Percentiles rank a stretch among this genome's conserved stretches.
Conservation (phyloP, 352 stramenopile genomes). For the Pythium scleroteichum region DNA sequence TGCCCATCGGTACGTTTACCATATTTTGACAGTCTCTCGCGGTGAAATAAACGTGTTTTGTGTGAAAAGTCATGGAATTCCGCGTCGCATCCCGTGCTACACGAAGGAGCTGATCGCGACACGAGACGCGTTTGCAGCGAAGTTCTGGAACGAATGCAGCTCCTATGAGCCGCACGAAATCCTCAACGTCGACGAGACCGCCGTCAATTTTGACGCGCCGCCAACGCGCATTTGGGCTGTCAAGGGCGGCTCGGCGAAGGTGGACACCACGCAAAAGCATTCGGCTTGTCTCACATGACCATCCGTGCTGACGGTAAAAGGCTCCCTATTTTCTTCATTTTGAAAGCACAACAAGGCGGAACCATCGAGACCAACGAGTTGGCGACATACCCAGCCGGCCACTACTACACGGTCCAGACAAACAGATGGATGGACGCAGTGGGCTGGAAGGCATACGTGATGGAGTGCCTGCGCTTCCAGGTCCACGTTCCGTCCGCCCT, state of each 20-base stretch:
- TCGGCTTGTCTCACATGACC: slow-evolving; percentile 21
- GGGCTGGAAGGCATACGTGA: slow-evolving; percentile 17
- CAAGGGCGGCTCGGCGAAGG: slow-evolving; percentile 11
- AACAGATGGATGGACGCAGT: slow-evolving; percentile 29
- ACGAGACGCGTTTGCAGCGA: neutral
- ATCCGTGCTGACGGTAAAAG: slow-evolving; percentile 24
- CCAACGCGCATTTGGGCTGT: slow-evolving; percentile 10
- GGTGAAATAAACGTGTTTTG: neutral
- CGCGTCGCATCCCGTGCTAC: neutral
- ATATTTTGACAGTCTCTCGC: too few relatives aligned
- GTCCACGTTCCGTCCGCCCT: slow-evolving; percentile 13
- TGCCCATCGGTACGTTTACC: too few relatives aligned
- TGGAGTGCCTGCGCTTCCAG: slow-evolving; percentile 2
- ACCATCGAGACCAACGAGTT: slow-evolving; percentile 27
- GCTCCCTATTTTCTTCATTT: slow-evolving; percentile 27
- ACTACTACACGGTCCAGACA: slow-evolving; percentile 25
- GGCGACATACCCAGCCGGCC: slow-evolving; percentile 11
- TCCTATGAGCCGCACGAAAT: neutral
- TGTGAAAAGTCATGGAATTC: neutral
- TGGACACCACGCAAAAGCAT: slow-evolving; percentile 13
- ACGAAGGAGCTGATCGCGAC: neutral
- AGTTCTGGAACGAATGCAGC: slow-evolving; percentile 11
- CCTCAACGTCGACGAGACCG: slow-evolving; percentile 28
- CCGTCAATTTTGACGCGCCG: slow-evolving; percentile 19
- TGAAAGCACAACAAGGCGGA: slow-evolving; percentile 13